Evolutionary conservation across 2,329 filamentous ascomycete genomes (phyloP).

Genomic region (Aspergillus sp.): DNA sequence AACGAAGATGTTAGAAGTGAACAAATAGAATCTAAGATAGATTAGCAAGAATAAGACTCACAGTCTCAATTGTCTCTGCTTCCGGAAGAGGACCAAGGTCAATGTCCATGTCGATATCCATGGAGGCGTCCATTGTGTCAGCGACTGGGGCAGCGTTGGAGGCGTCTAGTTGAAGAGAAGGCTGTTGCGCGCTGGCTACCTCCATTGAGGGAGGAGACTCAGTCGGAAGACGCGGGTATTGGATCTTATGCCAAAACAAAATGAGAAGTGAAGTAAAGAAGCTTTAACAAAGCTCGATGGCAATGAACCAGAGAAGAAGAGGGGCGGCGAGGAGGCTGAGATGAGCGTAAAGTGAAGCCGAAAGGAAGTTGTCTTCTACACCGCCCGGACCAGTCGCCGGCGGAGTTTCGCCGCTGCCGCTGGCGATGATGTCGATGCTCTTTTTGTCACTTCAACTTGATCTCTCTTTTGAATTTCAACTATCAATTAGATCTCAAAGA

Average conservation of each 20-base stretch:
- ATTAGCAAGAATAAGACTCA: constrained; percentile 22
- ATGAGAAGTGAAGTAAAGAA: not conserved
- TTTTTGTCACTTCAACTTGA: too few relatives aligned
- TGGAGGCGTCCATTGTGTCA: constrained; percentile 36
- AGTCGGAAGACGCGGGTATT: not conserved
- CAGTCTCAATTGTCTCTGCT: constrained; percentile 36
- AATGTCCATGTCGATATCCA: constrained; percentile 78
- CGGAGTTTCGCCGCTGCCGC: constrained; percentile 5
- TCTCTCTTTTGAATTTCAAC: too few relatives aligned
- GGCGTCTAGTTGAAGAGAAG: constrained; percentile 10
- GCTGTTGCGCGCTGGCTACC: constrained; percentile 10
- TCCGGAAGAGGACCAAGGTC: constrained; percentile 55
- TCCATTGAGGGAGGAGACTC: not conserved
- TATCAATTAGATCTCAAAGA: too few relatives aligned
- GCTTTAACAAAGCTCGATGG: not conserved
- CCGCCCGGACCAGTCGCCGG: constrained; percentile 3
- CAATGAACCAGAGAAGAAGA: not conserved
- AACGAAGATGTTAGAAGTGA: not conserved
- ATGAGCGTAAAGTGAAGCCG: constrained; percentile 8
- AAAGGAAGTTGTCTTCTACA: constrained; percentile 4
- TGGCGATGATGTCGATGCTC: not conserved
- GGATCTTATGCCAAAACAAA: not conserved
- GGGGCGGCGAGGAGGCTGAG: not conserved
- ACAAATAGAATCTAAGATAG: constrained; percentile 7
- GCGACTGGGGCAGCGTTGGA: not conserved